phyloP scores from a whole-genome alignment of 805 yeast genomes.

The Kockiozyma suomiensis region DNA sequence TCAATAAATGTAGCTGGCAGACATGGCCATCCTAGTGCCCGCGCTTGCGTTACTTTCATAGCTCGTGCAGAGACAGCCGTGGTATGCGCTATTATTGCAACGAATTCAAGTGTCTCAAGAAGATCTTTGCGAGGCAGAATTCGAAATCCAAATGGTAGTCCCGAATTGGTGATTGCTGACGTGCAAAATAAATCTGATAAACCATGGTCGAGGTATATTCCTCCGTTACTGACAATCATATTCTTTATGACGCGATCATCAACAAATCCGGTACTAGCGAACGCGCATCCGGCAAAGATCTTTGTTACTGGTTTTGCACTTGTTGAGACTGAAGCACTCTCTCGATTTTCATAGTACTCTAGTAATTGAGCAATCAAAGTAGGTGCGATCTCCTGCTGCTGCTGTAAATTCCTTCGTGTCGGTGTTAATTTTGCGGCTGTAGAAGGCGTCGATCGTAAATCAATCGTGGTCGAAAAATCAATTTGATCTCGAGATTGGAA shows the following conservation, averaged over 20 bases:
- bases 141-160: background rate
- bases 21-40: slow-evolving; percentile 36
- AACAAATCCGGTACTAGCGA: slow-evolving; percentile 18
- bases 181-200: slow-evolving; percentile 12
- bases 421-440: background rate
- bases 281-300: slow-evolving; percentile 22
- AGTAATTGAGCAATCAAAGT: background rate
- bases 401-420: too few relatives aligned
- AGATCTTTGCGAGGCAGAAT: slow-evolving; percentile 1
- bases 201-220: slow-evolving; percentile 25
- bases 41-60: slow-evolving; percentile 30
- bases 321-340: background rate
- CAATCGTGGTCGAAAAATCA: background rate
- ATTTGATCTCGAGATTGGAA: background rate
- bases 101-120: slow-evolving; percentile 13
- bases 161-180: background rate
- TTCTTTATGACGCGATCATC: slow-evolving; percentile 6
- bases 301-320: background rate
- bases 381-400: background rate
- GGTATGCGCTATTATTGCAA: slow-evolving; percentile 22
- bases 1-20: slow-evolving; percentile 22
- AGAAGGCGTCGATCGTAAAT: background rate
- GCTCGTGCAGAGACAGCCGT: slow-evolving; percentile 5
- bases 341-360: background rate
- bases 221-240: slow-evolving; percentile 19